Evolutionary conservation across 192 early-diverging fungal genomes (phyloP).

Genomic region (Coemansia reversa): DNA sequence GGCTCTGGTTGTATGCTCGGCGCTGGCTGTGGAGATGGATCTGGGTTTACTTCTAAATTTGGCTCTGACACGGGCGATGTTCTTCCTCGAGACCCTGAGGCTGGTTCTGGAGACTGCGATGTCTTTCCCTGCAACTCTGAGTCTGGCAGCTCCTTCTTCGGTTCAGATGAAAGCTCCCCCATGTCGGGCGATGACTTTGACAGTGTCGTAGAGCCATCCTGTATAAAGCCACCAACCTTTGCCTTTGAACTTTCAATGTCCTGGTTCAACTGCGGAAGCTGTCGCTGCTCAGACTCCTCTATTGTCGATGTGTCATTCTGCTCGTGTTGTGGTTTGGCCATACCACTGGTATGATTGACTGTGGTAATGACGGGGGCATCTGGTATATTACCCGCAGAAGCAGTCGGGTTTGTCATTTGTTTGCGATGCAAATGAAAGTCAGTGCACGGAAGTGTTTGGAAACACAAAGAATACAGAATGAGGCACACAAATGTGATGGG

Average conservation of each 20-base stretch:
- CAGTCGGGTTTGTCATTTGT: constrained; percentile 12
- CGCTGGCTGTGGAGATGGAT: not conserved
- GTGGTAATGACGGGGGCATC: not conserved
- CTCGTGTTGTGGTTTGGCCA: constrained; percentile 1
- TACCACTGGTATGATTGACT: not conserved
- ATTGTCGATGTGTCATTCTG: not conserved
- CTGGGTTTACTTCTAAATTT: not conserved
- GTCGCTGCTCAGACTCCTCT: constrained; percentile 1
- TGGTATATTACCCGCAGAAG: constrained; percentile 4
- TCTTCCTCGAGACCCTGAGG: not conserved
- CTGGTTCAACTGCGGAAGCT: not conserved
- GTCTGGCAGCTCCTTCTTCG: not conserved
- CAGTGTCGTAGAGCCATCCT: not conserved
- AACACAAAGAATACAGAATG: constrained; percentile 3
- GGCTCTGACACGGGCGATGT: not conserved
- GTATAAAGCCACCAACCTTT: not conserved
- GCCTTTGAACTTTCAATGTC: not conserved
- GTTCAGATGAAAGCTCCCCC: not conserved
- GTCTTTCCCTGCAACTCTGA: not conserved
- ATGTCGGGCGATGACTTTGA: not conserved
- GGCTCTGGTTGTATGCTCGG: not conserved
- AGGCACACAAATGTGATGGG: constrained; percentile 7
- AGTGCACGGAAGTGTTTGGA: not conserved
- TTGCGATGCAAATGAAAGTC: not conserved
- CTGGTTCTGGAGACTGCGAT: not conserved